Percentiles rank a stretch among this genome's conserved stretches.
phyloP scores from a whole-genome alignment of 1,284 basidiomycete genomes.

The Megacollybia platyphylla region DNA sequence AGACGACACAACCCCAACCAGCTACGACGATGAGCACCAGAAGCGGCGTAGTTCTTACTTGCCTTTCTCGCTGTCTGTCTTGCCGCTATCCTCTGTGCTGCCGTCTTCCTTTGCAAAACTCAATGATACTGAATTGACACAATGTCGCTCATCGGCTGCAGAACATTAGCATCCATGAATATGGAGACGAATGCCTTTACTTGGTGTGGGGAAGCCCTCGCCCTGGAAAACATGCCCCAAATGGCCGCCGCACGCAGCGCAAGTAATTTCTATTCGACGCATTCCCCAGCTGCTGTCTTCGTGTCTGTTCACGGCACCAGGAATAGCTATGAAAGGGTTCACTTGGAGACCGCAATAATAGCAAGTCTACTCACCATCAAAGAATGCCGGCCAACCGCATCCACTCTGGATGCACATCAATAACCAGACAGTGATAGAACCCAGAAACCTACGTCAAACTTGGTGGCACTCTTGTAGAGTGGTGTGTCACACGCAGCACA shows the following conservation, averaged over 20 bases:
- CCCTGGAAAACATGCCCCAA: slow-evolving; percentile 92
- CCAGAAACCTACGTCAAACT: slow-evolving; percentile 57
- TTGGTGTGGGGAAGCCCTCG: slow-evolving; percentile 67
- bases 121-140: slow-evolving; percentile 84
- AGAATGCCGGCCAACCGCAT: slow-evolving; percentile 98
- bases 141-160: slow-evolving; percentile 74
- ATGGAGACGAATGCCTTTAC: slow-evolving; percentile 29
- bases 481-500: slow-evolving; percentile 63
- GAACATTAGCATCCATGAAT: slow-evolving; percentile 12
- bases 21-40: neutral
- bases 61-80: neutral
- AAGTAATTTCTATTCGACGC: slow-evolving; percentile 66
- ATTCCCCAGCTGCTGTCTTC: slow-evolving; percentile 44
- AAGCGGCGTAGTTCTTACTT: slow-evolving; percentile 10
- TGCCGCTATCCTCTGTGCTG: neutral
- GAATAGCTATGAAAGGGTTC: slow-evolving; percentile 45
- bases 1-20: neutral
- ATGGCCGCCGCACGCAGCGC: slow-evolving; percentile 80
- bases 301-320: slow-evolving; percentile 75
- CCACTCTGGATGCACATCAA: slow-evolving; percentile 38
- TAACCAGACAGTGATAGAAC: neutral
- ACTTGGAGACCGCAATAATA: slow-evolving; percentile 1
- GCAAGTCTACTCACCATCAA: slow-evolving; percentile 47
- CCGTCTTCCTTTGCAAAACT: slow-evolving; percentile 50
- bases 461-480: slow-evolving; percentile 79